phyloP scores from a whole-genome alignment of 306 rosid species.

The Pterocarpus santalinus region DNA sequence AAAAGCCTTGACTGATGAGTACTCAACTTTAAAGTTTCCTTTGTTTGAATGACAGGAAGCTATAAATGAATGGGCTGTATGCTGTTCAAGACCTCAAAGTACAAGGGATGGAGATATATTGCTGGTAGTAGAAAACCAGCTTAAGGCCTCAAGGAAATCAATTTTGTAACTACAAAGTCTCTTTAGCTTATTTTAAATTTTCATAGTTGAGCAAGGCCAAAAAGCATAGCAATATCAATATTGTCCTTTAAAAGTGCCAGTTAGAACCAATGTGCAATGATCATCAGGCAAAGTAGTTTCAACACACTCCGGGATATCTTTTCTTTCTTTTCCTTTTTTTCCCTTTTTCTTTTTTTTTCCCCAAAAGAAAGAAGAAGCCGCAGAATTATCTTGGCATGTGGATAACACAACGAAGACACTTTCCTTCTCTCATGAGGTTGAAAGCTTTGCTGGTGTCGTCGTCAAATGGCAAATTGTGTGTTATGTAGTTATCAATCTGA shows the following conservation, averaged over 20 bases:
- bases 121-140: neutral
- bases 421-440: slow-evolving; percentile 82
- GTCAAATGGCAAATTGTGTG: slow-evolving; percentile 75
- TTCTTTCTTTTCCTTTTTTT: too few species aligned
- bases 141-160: slow-evolving; percentile 5
- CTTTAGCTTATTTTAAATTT: slow-evolving; percentile 4
- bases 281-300: too few species aligned
- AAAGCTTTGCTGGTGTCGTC: slow-evolving; percentile 83
- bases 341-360: too few species aligned
- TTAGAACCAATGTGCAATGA: too few species aligned
- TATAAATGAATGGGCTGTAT: too few species aligned
- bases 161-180: slow-evolving; percentile 5
- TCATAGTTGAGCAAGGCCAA: neutral
- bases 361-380: too few species aligned
- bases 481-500: slow-evolving; percentile 78
- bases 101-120: neutral
- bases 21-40: too few species aligned
- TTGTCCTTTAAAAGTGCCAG: slow-evolving; percentile 12
- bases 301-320: too few species aligned
- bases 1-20: too few species aligned
- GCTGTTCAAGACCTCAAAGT: neutral
- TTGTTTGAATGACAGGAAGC: too few species aligned
- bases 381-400: slow-evolving; percentile 63
- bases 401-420: slow-evolving; percentile 91
- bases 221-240: slow-evolving; percentile 8